Base-by-base conservation (phyloP, 2,329 filamentous ascomycete species). In the Teratosphaeria destructans region DNA sequence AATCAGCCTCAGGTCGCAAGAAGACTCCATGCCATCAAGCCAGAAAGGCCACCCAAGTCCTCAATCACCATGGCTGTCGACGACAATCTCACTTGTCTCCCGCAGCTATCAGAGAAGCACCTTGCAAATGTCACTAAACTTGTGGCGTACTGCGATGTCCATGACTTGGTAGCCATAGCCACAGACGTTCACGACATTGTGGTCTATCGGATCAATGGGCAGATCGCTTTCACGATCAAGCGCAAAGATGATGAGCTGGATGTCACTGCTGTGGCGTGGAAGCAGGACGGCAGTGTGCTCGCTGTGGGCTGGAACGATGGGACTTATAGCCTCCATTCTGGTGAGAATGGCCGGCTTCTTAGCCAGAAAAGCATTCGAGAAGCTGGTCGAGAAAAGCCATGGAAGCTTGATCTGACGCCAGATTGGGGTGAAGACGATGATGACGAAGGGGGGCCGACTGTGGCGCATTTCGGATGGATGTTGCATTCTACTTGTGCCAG, bases 251-350 rank as follows among this genome's bases (percentile, higher is more conserved):
- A 62, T 39, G 60, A 63, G 11, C 57, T 56, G 14, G 65, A 59
- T 12, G 70, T 79, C 12, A 71, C 73, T 39, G 69, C 70, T 47
- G 63, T 79, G 49, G 69, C 72, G 43, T 80, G 78, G 78, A 78
- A 78, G 62, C 75, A 74, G 39, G 77, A 79, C 60, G 78, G 74
- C 62, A 68, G 52, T 67, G 74, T 65, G 52, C 81, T 96, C 58
- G 90, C 90, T 14, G 84, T 94, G 14, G 90, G 85, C 54, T 95
- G 90, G 85, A 90, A 83, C 65, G 90, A 95, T 76, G 88, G 89
- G 32, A 82, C 83, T 6, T 71, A 64, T 54, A 64, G 67, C 70
- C 26, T 76, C 68, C 49, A 73, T 72, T 70, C 74, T 74, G 70
- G 76, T 14, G 69, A 66, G 23, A 65, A 60, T 58, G 70, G 70